Percentiles rank a stretch among this genome's conserved stretches.
Conservation (phyloP, 2,329 filamentous ascomycete genomes). For the Aspergillus brasiliensis region DNA sequence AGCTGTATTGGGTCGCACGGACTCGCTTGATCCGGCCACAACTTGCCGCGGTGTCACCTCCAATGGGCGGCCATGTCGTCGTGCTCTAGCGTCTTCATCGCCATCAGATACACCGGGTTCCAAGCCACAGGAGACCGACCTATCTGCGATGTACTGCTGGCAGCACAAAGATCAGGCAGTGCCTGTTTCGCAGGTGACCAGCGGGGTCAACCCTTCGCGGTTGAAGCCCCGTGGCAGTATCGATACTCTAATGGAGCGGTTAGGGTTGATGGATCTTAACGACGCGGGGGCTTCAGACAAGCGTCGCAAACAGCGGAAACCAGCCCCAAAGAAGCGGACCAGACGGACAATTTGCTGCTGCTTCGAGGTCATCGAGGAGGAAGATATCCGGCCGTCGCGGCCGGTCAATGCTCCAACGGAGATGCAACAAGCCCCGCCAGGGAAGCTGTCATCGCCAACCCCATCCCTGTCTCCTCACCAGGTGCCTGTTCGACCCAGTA, state of each 20-base stretch:
- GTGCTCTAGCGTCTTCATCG: conserved; percentile 59
- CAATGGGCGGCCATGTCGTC: conserved; percentile 79
- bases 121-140: conserved; percentile 32
- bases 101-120: conserved; percentile 22
- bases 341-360: conserved; percentile 38
- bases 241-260: conserved; percentile 79
- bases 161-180: conserved; percentile 88
- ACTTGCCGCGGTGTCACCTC: conserved; percentile 89
- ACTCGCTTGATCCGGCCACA: conserved; percentile 79
- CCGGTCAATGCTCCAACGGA: background rate
- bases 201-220: conserved; percentile 33
- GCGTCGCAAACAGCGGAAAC: conserved; percentile 14
- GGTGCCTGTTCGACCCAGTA: background rate
- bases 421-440: background rate
- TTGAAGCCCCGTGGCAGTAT: conserved; percentile 74
- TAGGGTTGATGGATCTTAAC: conserved; percentile 73
- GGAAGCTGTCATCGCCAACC: conserved; percentile 5
- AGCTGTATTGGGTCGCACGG: conserved; percentile 72
- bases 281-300: conserved; percentile 19
- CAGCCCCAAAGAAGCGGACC: conserved; percentile 22
- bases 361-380: conserved; percentile 35
- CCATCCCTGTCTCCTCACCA: conserved; percentile 8
- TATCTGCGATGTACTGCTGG: conserved; percentile 73
- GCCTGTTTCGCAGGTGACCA: conserved; percentile 26
- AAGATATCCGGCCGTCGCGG: conserved; percentile 24